Percentiles rank a stretch among this genome's conserved stretches.
These are phyloP conservation scores for Blastobotrys indianensis DNA, from an alignment of 1,139 yeast genomes.

Conservation along the genomic window DNA sequence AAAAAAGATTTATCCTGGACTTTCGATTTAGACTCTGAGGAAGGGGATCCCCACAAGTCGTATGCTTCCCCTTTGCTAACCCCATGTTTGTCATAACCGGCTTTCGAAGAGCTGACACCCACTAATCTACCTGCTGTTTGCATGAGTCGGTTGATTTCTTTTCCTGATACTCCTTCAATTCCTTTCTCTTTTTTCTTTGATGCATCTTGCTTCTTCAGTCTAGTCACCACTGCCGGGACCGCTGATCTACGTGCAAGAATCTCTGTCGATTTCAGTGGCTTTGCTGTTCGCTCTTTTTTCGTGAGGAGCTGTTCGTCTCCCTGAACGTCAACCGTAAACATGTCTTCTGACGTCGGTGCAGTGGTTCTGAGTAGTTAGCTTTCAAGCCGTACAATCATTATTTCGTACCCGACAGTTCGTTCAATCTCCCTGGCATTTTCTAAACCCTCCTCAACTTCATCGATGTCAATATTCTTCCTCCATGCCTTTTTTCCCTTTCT, in stretches of 20 bases:
- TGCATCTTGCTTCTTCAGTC: conserved; percentile 36
- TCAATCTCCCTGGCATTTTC: conserved; percentile 65
- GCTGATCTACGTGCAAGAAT: conserved; percentile 75
- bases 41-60: conserved; percentile 65
- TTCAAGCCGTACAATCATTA: conserved; percentile 4
- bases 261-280: conserved; percentile 58
- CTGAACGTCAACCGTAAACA: conserved; percentile 67
- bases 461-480: conserved; percentile 89
- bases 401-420: conserved; percentile 34
- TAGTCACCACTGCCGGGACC: conserved; percentile 55
- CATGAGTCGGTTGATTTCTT: conserved; percentile 64
- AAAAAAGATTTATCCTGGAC: conserved; percentile 17
- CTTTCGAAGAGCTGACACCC: conserved; percentile 43
- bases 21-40: neutral
- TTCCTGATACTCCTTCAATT: conserved; percentile 60
- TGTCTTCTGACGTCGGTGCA: conserved; percentile 32
- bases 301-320: conserved; percentile 44
- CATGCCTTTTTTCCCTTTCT: conserved; percentile 93
- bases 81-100: conserved; percentile 58
- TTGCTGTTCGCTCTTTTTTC: conserved; percentile 38
- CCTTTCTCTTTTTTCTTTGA: conserved; percentile 39
- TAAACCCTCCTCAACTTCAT: conserved; percentile 65
- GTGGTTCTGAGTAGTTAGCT: too few species aligned
- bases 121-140: conserved; percentile 73
- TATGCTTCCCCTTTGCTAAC: conserved; percentile 42